These are phyloP conservation scores for Beauveria asiatica DNA, from an alignment of 2,329 filamentous ascomycete genomes.

Conservation along the genomic window DNA sequence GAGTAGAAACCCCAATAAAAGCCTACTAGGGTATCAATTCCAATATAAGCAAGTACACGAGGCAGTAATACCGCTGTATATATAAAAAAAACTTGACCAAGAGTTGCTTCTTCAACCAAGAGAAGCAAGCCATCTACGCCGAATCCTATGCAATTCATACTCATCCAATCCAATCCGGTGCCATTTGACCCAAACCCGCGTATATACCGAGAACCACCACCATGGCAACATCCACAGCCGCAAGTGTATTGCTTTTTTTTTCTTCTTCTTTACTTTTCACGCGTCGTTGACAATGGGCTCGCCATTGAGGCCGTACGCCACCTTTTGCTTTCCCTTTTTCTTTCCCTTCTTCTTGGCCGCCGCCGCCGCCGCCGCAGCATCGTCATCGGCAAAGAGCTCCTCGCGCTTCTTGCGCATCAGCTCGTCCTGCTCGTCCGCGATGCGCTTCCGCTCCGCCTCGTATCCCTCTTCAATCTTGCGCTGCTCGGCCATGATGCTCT, in stretches of 20 bases:
- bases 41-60: background rate
- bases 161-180: background rate
- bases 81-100: constrained; percentile 15
- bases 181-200: too few species aligned
- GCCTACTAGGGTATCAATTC: background rate
- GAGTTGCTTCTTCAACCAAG: background rate
- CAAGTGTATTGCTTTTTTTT: background rate
- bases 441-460: constrained; percentile 33
- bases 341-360: constrained; percentile 25
- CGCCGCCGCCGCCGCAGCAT: constrained; percentile 12
- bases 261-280: constrained; percentile 8
- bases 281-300: constrained; percentile 24
- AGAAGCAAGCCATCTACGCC: background rate
- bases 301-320: constrained; percentile 29
- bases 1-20: background rate
- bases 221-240: too few species aligned
- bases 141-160: background rate
- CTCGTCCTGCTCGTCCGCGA: constrained; percentile 39
- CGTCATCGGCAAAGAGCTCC: constrained; percentile 38
- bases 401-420: constrained; percentile 39
- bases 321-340: constrained; percentile 24
- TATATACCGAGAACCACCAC: too few species aligned
- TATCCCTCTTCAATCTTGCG: constrained; percentile 37
- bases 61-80: background rate
- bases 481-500: constrained; percentile 48